Base-by-base conservation (phyloP, 139 green algal species). In the Yamagishiella unicocca region DNA sequence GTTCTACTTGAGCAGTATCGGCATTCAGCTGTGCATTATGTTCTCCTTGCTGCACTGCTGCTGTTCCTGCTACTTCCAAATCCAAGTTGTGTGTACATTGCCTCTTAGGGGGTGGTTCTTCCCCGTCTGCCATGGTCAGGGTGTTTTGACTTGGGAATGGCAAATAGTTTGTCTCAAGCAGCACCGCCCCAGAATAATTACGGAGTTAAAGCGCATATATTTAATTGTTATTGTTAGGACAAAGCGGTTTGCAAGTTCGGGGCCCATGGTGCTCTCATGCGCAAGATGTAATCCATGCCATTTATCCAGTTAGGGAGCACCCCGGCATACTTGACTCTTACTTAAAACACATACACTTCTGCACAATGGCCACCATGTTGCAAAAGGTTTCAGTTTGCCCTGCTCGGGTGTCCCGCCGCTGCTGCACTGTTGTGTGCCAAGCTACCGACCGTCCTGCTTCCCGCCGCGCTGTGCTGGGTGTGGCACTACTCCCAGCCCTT, bases 381-480 rank as follows among this genome's bases (percentile, higher is more conserved):
- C 73, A 81, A 17, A 81, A 81, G 73, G 73, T 35, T 45, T 10
- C 33, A 29, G 66, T 46, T 10, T 74, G n/a, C 66, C 66, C 31
- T 25, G 66, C 37, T 35, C 66, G 66, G 29, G 31, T 35, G n/a
- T 74, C 66, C 29, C 66, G 66, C 4, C 66, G 31, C 33, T 25
- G 66, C 31, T 74, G 66, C 66, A 33, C 45, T 45, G 66, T 74
- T 19, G 66, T 74, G 45, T 74, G 66, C 66, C 66, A 74, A 24
- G 66, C 66, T 5, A 74, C 66, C 33, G 66, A 74, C 33, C 66
- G 31, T 45, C 66, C 66, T 46, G 66, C 66, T n/a, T 78, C 80
- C 22, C 80, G 80, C 17, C 80, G 80, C 50, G 80, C 64, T 37
- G 35, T 86, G 6, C 43, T 86, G 43, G 80, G 80, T 19, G 64